Evolutionary conservation across 108 stramenopile genomes (phyloP).

Genomic region (Epipyxis sp.): DNA sequence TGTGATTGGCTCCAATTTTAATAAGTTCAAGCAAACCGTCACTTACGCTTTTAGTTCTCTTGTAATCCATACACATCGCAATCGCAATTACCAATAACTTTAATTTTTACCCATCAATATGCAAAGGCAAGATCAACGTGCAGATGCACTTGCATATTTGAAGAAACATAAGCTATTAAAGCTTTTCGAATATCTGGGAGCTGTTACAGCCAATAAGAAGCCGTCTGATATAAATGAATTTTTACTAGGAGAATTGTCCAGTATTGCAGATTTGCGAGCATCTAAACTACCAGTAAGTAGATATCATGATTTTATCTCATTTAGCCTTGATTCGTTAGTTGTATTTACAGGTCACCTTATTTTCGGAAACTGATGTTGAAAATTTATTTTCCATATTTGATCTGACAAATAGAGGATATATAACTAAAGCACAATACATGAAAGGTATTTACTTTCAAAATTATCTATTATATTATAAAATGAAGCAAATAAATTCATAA

Average conservation of each 20-base stretch:
- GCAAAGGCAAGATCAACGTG: background rate
- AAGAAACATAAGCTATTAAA: background rate
- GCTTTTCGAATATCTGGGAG: slow-evolving; percentile 21
- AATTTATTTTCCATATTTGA: slow-evolving; percentile 24
- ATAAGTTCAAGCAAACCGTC: no score
- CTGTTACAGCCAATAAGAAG: background rate
- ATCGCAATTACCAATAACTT: no score
- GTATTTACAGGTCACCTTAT: slow-evolving; percentile 24
- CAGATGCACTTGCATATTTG: background rate
- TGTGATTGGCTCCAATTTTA: no score
- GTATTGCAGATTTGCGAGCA: slow-evolving; percentile 2
- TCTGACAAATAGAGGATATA: slow-evolving; percentile 8
- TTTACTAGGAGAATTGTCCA: background rate
- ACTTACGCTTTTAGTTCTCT: no score
- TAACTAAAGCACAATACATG: background rate
- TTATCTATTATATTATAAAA: background rate
- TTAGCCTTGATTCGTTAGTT: background rate
- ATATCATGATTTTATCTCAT: background rate
- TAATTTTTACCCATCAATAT: no score
- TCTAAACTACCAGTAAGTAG: background rate
- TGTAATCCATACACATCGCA: no score
- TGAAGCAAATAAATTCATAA: background rate
- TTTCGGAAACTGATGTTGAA: slow-evolving; percentile 14
- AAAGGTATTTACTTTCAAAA: background rate
- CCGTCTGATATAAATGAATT: slow-evolving; percentile 18